A percentile compares a stretch with the other conserved stretches of the same genome.
Evolutionary conservation across 2,329 filamentous ascomycete genomes (phyloP).

Genomic region (Nigrograna mackinnonii): DNA sequence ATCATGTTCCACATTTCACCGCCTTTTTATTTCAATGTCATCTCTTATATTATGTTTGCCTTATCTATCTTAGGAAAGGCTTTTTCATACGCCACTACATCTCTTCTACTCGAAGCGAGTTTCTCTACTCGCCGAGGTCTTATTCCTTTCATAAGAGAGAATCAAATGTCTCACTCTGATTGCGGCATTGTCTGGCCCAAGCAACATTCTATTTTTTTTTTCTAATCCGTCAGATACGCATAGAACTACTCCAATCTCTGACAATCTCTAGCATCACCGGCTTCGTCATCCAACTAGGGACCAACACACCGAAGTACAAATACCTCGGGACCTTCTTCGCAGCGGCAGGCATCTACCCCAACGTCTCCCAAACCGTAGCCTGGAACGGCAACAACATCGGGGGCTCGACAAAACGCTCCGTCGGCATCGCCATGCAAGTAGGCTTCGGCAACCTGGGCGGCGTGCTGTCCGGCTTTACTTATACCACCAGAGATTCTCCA

Average conservation of each 20-base stretch:
- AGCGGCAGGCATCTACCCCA: conserved; percentile 52
- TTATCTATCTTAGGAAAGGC: too few relatives aligned
- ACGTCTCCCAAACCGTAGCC: conserved; percentile 56
- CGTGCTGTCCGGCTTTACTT: conserved; percentile 52
- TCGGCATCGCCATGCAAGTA: conserved; percentile 58
- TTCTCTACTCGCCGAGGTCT: too few relatives aligned
- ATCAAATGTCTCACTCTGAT: too few relatives aligned
- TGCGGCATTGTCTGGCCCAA: too few relatives aligned
- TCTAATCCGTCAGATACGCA: too few relatives aligned
- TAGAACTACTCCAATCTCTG: too few relatives aligned
- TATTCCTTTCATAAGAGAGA: too few relatives aligned
- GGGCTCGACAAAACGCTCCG: conserved; percentile 55
- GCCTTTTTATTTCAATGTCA: background rate
- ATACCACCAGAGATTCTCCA: conserved; percentile 41
- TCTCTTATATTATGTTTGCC: too few relatives aligned
- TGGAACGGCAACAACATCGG: conserved; percentile 62
- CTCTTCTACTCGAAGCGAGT: too few relatives aligned
- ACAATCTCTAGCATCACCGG: conserved; percentile 30
- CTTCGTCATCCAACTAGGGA: conserved; percentile 43
- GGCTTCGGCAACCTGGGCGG: conserved; percentile 52
- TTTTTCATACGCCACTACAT: too few relatives aligned
- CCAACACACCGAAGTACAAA: conserved; percentile 31
- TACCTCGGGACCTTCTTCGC: conserved; percentile 47
- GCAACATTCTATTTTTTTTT: too few relatives aligned
- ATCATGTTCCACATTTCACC: conserved; percentile 10